Percentiles rank a stretch among this genome's conserved stretches.
Evolutionary conservation across 192 early-diverging fungal species (phyloP).

Genomic region (Cladochytrium replicatum): DNA sequence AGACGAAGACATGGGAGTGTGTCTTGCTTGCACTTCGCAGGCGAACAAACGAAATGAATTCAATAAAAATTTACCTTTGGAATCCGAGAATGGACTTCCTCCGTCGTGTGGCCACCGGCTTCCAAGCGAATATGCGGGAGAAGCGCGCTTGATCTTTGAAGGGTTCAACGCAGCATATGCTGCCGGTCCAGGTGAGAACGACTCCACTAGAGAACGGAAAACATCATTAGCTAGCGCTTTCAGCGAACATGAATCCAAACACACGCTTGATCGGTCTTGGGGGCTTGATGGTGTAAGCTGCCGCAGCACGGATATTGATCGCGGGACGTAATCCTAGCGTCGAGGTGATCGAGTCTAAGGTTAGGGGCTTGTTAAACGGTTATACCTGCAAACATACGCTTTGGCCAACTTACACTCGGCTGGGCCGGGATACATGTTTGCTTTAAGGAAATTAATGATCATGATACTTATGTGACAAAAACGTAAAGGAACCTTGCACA

Average conservation of each 20-base stretch:
- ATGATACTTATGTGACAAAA: background rate
- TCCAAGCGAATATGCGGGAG: constrained; percentile 44
- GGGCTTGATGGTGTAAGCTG: constrained; percentile 46
- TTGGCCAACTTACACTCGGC: constrained; percentile 28
- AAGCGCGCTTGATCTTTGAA: constrained; percentile 39
- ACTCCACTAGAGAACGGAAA: constrained; percentile 26
- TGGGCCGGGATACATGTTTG: constrained; percentile 39
- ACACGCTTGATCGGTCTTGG: constrained; percentile 38
- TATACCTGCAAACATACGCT: too few species aligned
- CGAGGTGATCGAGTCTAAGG: constrained; percentile 28
- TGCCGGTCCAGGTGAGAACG: constrained; percentile 44
- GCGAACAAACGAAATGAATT: too few species aligned
- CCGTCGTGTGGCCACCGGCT: constrained; percentile 29
- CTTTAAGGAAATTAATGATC: constrained; percentile 2
- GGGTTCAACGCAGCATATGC: constrained; percentile 37
- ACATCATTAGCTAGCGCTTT: constrained; percentile 1
- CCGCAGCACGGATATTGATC: constrained; percentile 35
- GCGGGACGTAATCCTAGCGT: constrained; percentile 43
- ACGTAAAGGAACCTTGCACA: background rate
- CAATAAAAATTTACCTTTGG: constrained; percentile 6
- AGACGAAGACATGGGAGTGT: too few species aligned
- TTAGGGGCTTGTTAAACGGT: constrained; percentile 1
- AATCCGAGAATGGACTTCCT: constrained; percentile 22
- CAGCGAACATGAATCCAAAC: background rate
- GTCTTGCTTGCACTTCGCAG: too few species aligned